These are phyloP conservation scores for Zygnema circumcarinatum DNA, from an alignment of 139 green algal genomes.

Conservation along the genomic window DNA sequence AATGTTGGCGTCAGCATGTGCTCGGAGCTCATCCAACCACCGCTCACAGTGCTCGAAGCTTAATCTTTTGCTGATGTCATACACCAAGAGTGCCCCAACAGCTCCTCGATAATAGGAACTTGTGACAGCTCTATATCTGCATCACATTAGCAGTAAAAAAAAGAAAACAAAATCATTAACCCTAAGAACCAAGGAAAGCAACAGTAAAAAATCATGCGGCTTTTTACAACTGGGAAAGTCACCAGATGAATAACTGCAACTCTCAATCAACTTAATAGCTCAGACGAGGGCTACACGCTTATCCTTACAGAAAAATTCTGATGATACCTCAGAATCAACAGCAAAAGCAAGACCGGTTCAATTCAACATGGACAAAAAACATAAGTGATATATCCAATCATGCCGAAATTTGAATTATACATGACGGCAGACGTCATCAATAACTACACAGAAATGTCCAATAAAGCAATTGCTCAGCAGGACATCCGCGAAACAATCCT, in stretches of 20 bases:
- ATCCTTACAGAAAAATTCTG: too few relatives aligned
- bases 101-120: slow-evolving; percentile 92
- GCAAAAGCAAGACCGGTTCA: too few relatives aligned
- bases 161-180: too few relatives aligned
- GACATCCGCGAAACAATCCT: too few relatives aligned
- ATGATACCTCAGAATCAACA: too few relatives aligned
- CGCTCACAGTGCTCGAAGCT: slow-evolving; percentile 94
- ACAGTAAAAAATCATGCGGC: not conserved
- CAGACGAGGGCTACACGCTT: too few relatives aligned
- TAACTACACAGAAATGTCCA: too few relatives aligned
- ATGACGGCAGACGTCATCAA: too few relatives aligned
- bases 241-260: not conserved
- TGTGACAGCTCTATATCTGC: slow-evolving; percentile 87
- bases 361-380: too few relatives aligned
- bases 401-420: too few relatives aligned
- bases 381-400: too few relatives aligned
- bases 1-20: slow-evolving; percentile 55
- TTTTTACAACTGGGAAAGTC: not conserved
- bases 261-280: not conserved
- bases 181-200: not conserved
- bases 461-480: too few relatives aligned
- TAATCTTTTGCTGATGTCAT: slow-evolving; percentile 91
- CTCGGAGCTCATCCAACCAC: slow-evolving; percentile 92
- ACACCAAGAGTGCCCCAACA: slow-evolving; percentile 94
- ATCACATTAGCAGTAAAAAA: not conserved